Base-by-base conservation (phyloP, 176 grass and related monocot species). In the Bolboschoenus planiculmis region DNA sequence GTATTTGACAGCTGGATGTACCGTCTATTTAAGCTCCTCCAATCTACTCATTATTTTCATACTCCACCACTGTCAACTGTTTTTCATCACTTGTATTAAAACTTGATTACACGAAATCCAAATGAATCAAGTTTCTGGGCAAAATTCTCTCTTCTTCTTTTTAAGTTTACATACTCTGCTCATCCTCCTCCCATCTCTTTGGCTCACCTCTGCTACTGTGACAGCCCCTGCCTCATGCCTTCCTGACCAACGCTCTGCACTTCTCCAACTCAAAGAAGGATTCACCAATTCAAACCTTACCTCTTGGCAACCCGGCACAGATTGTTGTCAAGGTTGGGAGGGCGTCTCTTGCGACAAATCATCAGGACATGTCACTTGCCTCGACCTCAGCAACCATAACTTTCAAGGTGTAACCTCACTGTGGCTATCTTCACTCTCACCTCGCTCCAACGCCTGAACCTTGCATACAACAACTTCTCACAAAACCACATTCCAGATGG, bases 391-490 rank as follows among this genome's bases (percentile, higher is more conserved):
- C 0, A 26, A 23, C 16, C 31, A 0, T 57, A 15, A 6, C 24
- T 10, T 56, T 64, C 1, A 0, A 54, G 85, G 85, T n/a, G n/a
- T 78, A 84, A 85, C 73, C 1, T 18, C 65, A n/a, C 33, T 90
- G 39, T 67, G 40, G 29, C 18, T 20, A 21, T 83, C 3, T n/a
- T 9, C 67, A 58, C 79, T 84, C 21, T 13, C 26, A 60, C 80
- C 70, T 90, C 80, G 33, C 5, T 55, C 4, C 1, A 78, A 20
- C 16, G 54, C 44, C 43, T 78, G 20, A 78, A 78, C 29, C 73
- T 78, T 18, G 73, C 73, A 4, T 20, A 33, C 7, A 78, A 78
- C 16, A 4, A 78, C 29, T 78, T 54, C 20, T 33, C 44, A 40
- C 0, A 13, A n/a, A n/a, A n/a, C 2, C 13, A 53, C 1, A 53